Evolutionary conservation across 192 early-diverging fungal genomes (phyloP).

Genomic region (Martensiomyces pterosporus): DNA sequence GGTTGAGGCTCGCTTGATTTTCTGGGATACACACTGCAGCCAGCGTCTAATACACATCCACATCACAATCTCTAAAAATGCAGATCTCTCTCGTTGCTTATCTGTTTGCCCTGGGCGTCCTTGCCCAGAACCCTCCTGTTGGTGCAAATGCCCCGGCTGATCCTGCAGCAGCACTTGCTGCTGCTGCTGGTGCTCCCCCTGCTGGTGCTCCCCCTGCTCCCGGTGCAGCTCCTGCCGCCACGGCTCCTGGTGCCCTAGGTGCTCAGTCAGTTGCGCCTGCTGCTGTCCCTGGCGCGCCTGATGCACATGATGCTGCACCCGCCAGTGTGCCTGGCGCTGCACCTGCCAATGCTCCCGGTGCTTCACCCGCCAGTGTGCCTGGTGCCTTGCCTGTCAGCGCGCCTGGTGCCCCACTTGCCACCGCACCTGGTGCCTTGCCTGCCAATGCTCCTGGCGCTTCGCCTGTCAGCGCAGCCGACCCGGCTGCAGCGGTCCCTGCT

Average conservation of each 20-base stretch:
- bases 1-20: too few relatives aligned
- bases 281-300: conserved; percentile 1
- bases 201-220: too few relatives aligned
- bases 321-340: conserved; percentile 3
- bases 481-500: conserved; percentile 8
- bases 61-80: conserved; percentile 12
- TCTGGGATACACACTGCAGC: too few relatives aligned
- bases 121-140: conserved; percentile 19
- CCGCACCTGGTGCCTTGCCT: too few relatives aligned
- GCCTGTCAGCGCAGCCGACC: conserved; percentile 1
- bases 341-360: neutral
- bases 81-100: conserved; percentile 22
- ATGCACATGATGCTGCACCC: conserved; percentile 1
- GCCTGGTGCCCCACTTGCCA: too few relatives aligned
- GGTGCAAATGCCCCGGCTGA: neutral
- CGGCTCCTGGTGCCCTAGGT: too few relatives aligned
- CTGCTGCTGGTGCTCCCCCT: neutral
- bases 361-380: neutral
- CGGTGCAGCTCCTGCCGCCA: too few relatives aligned
- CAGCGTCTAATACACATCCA: too few relatives aligned
- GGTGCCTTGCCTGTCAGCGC: too few relatives aligned
- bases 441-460: neutral
- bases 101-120: conserved; percentile 18
- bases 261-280: neutral
- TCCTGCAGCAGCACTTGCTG: neutral